Percentiles rank a stretch among this genome's conserved stretches.
phyloP scores from a whole-genome alignment of 805 yeast genomes.

The Metschnikowia baotianmanensis region DNA sequence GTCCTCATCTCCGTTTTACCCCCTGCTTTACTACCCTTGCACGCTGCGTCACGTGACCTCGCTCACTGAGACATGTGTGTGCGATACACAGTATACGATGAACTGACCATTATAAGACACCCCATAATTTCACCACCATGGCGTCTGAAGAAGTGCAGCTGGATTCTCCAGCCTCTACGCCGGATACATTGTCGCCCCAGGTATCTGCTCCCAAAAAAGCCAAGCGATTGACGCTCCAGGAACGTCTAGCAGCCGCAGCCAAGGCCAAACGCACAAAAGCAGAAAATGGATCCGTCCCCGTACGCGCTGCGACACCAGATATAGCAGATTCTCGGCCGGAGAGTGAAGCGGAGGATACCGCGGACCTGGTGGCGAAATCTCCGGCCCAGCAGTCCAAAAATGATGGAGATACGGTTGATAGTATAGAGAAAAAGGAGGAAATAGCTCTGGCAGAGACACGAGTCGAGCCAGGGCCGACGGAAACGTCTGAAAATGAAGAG shows the following conservation, averaged over 20 bases:
- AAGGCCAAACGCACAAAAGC: slow-evolving; percentile 38
- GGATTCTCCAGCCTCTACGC: not conserved
- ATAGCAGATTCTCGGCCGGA: not conserved
- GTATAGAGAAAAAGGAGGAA: not conserved
- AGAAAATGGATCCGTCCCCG: not conserved
- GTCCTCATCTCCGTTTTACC: no score
- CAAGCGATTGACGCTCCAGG: slow-evolving; percentile 76
- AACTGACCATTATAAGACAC: no score
- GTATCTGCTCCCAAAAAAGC: slow-evolving; percentile 25
- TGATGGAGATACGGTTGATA: no score
- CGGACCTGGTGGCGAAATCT: no score
- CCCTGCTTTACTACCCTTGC: no score
- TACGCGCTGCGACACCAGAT: not conserved
- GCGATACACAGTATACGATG: no score
- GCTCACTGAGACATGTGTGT: no score
- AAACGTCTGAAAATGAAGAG: no score
- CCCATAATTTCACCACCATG: slow-evolving; percentile 2
- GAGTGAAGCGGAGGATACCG: not conserved
- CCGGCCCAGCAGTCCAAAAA: no score
- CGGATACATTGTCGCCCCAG: slow-evolving; percentile 3
- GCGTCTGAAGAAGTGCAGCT: slow-evolving; percentile 5
- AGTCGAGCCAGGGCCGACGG: no score
- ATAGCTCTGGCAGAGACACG: not conserved
- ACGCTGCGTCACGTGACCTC: no score
- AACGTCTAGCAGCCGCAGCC: slow-evolving; percentile 82